These are phyloP conservation scores for Eimeria praecox DNA, from an alignment of 169 alveolate species.

Conservation along the genomic window DNA sequence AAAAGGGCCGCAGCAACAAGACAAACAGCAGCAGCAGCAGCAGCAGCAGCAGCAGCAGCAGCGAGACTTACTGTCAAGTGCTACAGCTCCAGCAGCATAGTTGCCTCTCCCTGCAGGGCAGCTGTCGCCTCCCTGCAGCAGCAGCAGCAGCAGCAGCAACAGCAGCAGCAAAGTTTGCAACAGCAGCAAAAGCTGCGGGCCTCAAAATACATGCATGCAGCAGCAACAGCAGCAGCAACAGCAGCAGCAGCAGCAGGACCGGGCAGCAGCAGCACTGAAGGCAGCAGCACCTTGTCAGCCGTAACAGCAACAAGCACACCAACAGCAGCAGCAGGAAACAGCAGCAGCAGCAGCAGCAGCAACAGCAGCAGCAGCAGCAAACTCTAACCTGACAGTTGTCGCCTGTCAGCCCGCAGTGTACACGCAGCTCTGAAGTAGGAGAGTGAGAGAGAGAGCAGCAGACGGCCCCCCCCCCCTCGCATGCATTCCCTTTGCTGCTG, in stretches of 20 bases:
- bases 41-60: not conserved
- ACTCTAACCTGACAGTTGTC: slow-evolving; percentile 64
- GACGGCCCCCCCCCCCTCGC: not conserved
- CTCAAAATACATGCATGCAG: too few relatives aligned
- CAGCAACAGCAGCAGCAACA: slow-evolving; percentile 36
- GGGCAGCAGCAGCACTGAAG: not conserved
- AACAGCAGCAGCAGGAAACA: slow-evolving; percentile 22
- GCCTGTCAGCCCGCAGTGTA: slow-evolving; percentile 69
- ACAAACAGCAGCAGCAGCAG: not conserved
- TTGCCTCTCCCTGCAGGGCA: not conserved
- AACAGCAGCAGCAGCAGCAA: slow-evolving; percentile 49
- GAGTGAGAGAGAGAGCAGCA: slow-evolving; percentile 68
- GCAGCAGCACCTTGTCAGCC: not conserved
- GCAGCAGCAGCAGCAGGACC: slow-evolving; percentile 38
- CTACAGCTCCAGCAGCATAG: not conserved
- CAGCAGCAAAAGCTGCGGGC: slow-evolving; percentile 26
- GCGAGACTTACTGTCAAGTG: not conserved
- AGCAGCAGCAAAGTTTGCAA: slow-evolving; percentile 13
- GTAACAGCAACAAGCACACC: not conserved
- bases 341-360: slow-evolving; percentile 14
- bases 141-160: slow-evolving; percentile 38
- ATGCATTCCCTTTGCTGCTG: slow-evolving; percentile 37
- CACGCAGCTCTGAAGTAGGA: slow-evolving; percentile 57
- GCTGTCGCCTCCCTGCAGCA: slow-evolving; percentile 30
- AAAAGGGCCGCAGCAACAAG: not conserved